Conservation (phyloP, 2,329 filamentous ascomycete species). For the Neurospora sp. region DNA sequence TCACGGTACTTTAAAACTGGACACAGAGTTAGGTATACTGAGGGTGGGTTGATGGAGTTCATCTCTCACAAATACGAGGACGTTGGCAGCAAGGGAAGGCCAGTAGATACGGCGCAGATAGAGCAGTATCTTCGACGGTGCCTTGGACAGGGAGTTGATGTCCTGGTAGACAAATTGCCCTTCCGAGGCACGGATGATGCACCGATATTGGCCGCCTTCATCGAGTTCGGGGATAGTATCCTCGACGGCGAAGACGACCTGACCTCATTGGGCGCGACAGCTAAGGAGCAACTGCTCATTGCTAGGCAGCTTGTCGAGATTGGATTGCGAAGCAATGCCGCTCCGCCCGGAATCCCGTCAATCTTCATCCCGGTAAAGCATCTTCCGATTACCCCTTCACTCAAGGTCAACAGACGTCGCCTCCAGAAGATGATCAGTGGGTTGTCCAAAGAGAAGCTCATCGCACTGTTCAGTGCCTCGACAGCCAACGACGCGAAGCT, state of each 20-base stretch:
- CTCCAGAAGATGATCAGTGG: slow-evolving; percentile 35
- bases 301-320: slow-evolving; percentile 34
- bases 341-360: slow-evolving; percentile 34
- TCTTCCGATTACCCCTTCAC: slow-evolving; percentile 38
- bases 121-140: slow-evolving; percentile 38
- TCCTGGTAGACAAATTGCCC: slow-evolving; percentile 37
- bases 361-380: slow-evolving; percentile 38
- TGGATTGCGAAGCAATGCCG: slow-evolving; percentile 28
- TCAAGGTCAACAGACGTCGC: slow-evolving; percentile 40
- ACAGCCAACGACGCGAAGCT: slow-evolving; percentile 27
- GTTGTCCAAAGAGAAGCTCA: slow-evolving; percentile 33
- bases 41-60: slow-evolving; percentile 39
- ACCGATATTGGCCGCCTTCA: slow-evolving; percentile 36
- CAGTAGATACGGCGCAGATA: slow-evolving; percentile 32
- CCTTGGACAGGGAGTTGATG: slow-evolving; percentile 36
- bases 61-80: slow-evolving; percentile 34
- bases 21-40: slow-evolving; percentile 38
- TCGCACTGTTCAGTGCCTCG: slow-evolving; percentile 29
- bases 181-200: slow-evolving; percentile 31
- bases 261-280: slow-evolving; percentile 26
- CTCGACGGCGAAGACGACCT: slow-evolving; percentile 30
- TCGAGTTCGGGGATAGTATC: slow-evolving; percentile 35
- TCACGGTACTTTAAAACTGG: slow-evolving; percentile 39
- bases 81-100: slow-evolving; percentile 28
- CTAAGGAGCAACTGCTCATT: slow-evolving; percentile 33